Conservation (phyloP, 768 basidiomycete species). For the Podaxis sp. region DNA sequence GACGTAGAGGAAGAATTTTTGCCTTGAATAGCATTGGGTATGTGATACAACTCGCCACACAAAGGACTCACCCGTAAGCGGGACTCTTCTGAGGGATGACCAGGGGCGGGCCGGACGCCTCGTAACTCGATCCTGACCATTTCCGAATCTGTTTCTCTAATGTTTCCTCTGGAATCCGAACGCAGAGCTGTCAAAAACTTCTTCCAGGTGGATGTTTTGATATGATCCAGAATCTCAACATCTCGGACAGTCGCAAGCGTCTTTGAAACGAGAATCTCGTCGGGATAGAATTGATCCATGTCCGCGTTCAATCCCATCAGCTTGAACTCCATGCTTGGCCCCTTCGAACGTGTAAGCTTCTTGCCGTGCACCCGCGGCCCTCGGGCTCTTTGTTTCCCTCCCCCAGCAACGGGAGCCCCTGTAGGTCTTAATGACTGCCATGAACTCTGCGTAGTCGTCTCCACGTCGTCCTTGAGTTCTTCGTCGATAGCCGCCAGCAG, state of each 20-base stretch:
- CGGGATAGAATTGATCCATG: slow-evolving; percentile 60
- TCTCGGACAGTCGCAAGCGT: slow-evolving; percentile 67
- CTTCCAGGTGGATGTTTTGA: slow-evolving; percentile 98
- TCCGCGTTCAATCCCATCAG: slow-evolving; percentile 64
- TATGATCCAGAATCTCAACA: slow-evolving; percentile 92
- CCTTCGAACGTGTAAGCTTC: slow-evolving; percentile 68
- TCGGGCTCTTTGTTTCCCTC: slow-evolving; percentile 37
- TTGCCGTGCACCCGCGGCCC: slow-evolving; percentile 49
- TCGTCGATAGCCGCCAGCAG: slow-evolving; percentile 92
- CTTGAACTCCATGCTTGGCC: slow-evolving; percentile 81
- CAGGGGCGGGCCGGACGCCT: slow-evolving; percentile 70
- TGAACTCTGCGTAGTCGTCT: slow-evolving; percentile 77
- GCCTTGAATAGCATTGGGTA: slow-evolving; percentile 46
- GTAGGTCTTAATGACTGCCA: slow-evolving; percentile 83
- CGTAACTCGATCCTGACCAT: slow-evolving; percentile 90
- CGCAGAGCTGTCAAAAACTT: slow-evolving; percentile 90
- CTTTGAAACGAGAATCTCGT: slow-evolving; percentile 58
- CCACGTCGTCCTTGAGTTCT: slow-evolving; percentile 74
- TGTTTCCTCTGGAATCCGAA: slow-evolving; percentile 81
- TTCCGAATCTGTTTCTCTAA: slow-evolving; percentile 87
- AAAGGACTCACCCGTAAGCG: slow-evolving; percentile 65
- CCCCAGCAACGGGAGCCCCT: slow-evolving; percentile 22
- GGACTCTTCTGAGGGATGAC: slow-evolving; percentile 68
- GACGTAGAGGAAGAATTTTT: slow-evolving; percentile 83
- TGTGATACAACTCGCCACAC: neutral